A percentile compares a stretch with the other conserved stretches of the same genome.
These are phyloP conservation scores for Botrytis elliptica DNA, from an alignment of 2,329 filamentous ascomycete species.

Conservation along the genomic window DNA sequence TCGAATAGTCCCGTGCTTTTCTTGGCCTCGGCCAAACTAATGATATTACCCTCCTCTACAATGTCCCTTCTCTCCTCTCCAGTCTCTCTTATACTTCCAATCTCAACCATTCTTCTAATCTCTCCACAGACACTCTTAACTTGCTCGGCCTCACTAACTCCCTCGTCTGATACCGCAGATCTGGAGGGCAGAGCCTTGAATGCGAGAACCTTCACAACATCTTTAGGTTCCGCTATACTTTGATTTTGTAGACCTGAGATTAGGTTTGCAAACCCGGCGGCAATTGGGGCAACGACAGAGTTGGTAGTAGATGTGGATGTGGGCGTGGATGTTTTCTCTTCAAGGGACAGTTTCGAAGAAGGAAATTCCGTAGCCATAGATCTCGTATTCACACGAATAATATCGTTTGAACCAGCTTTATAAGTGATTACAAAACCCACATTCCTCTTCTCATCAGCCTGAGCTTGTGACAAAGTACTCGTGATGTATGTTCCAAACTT, in stretches of 20 bases:
- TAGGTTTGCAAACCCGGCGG: conserved; percentile 14
- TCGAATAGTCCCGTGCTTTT: conserved; percentile 84
- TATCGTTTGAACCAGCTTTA: conserved; percentile 65
- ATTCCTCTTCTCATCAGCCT: conserved; percentile 76
- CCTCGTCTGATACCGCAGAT: conserved; percentile 41
- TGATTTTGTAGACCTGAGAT: conserved; percentile 16
- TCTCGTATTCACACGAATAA: conserved; percentile 80
- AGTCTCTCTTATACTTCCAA: conserved; percentile 43
- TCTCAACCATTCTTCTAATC: conserved; percentile 51
- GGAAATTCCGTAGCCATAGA: conserved; percentile 60
- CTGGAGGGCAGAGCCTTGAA: conserved; percentile 55
- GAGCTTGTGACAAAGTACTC: conserved; percentile 73
- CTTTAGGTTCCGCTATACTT: conserved; percentile 13
- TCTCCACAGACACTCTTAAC: conserved; percentile 25
- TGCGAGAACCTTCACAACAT: conserved; percentile 45
- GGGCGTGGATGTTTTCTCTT: conserved; percentile 26
- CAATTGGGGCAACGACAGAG: conserved; percentile 26
- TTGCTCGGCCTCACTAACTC: conserved; percentile 37
- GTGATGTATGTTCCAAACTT: conserved; percentile 87
- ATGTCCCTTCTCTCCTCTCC: conserved; percentile 45
- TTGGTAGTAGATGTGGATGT: conserved; percentile 19
- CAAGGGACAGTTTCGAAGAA: conserved; percentile 34
- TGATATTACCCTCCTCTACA: conserved; percentile 66
- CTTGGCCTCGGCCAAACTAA: conserved; percentile 80
- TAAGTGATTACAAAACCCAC: conserved; percentile 82